Evolutionary conservation across 75 land plant genomes (phyloP).

Genomic region (Cryptomeria japonica): DNA sequence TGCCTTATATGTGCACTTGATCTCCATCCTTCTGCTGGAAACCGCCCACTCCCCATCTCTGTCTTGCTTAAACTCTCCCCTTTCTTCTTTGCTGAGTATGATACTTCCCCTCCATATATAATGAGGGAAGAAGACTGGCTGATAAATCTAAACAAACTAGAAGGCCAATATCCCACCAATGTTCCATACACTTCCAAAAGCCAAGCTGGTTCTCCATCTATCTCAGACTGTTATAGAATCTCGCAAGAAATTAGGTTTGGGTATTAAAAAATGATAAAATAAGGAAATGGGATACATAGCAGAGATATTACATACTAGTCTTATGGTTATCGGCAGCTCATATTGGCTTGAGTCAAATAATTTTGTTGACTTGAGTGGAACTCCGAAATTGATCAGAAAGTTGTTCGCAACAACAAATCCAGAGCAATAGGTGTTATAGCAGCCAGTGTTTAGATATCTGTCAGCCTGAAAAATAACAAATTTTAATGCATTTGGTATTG

Average conservation of each 20-base stretch:
- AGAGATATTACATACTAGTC: not conserved
- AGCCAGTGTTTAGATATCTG: not conserved
- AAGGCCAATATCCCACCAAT: not conserved
- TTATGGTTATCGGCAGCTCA: not conserved
- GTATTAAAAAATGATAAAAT: not conserved
- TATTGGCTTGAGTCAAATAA: not conserved
- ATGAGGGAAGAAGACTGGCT: conserved; percentile 1
- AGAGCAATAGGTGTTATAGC: conserved; percentile 4
- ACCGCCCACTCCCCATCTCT: conserved; percentile 6
- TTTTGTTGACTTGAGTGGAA: not conserved
- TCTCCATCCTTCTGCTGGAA: not conserved
- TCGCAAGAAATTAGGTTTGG: not conserved
- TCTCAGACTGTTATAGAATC: not conserved
- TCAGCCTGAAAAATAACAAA: not conserved
- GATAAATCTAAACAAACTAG: not conserved
- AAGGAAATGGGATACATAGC: not conserved
- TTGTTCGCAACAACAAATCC: not conserved
- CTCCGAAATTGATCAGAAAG: not conserved
- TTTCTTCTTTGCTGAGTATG: not conserved
- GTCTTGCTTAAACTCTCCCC: not conserved
- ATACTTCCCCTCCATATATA: conserved; percentile 10
- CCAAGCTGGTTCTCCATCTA: not conserved
- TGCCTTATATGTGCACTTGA: not conserved
- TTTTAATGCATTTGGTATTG: not conserved
- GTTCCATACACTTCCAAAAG: not conserved